Percentiles rank a stretch among this genome's conserved stretches.
Evolutionary conservation across 495 filamentous ascomycete species (phyloP).

Genomic region (Talaromyces proteolyticus): DNA sequence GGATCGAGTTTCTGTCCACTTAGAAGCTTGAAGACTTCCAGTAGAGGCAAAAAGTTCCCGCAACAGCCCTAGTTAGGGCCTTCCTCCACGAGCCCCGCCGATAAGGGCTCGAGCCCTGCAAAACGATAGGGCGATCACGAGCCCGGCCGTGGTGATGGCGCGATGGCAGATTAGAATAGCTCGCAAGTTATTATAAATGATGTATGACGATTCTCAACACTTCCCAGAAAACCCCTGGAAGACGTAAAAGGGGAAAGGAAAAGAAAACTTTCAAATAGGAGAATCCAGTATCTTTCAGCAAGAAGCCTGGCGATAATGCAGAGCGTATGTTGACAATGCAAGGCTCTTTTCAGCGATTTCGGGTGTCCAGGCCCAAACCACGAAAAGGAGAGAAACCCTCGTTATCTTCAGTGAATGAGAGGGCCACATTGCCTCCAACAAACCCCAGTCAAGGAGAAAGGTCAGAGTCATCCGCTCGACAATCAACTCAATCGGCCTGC

Average conservation of each 20-base stretch:
- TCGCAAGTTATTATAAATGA: no score
- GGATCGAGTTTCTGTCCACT: no score
- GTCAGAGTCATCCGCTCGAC: not conserved
- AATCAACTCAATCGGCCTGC: constrained; percentile 12
- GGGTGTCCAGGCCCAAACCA: constrained; percentile 3
- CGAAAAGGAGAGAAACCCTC: not conserved
- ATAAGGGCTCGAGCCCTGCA: not conserved
- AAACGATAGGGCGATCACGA: not conserved
- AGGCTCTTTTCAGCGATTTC: constrained; percentile 10
- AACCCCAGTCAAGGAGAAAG: not conserved
- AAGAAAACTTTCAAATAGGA: no score
- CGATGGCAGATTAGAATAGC: not conserved
- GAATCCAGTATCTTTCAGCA: no score
- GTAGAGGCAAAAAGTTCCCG: no score
- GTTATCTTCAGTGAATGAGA: not conserved
- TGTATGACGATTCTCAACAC: not conserved
- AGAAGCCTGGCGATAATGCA: not conserved
- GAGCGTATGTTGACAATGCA: constrained; percentile 7
- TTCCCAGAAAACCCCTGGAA: not conserved
- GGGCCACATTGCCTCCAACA: not conserved
- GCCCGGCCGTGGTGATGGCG: not conserved
- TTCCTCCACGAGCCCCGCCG: no score
- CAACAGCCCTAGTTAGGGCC: no score
- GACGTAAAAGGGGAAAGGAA: not conserved
- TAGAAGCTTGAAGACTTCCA: no score